A percentile compares a stretch with the other conserved stretches of the same genome.
These are phyloP conservation scores for Irpex sp. DNA, from an alignment of 1,284 basidiomycete species.

Conservation along the genomic window DNA sequence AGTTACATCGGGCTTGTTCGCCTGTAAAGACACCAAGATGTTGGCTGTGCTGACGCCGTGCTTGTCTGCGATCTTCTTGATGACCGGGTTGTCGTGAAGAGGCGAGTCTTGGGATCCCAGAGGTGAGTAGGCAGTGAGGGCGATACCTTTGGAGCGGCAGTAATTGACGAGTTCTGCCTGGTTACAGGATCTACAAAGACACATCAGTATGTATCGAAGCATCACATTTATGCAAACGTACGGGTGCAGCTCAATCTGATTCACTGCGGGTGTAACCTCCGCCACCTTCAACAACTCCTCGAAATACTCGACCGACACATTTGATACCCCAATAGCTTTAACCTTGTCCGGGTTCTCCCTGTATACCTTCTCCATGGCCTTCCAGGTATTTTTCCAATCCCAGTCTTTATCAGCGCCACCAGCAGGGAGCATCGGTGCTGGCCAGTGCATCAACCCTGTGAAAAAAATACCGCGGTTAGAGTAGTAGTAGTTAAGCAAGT, in stretches of 20 bases:
- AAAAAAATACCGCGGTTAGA: neutral
- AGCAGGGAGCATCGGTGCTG: conserved; percentile 50
- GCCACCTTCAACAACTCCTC: conserved; percentile 55
- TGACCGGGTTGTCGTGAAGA: conserved; percentile 56
- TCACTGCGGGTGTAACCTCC: conserved; percentile 73
- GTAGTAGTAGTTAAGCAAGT: too few relatives aligned
- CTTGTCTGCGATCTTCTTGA: conserved; percentile 52
- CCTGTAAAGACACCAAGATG: conserved; percentile 62
- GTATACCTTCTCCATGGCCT: conserved; percentile 68
- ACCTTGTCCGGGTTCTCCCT: conserved; percentile 63
- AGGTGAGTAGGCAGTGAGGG: conserved; percentile 73
- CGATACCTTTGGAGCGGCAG: conserved; percentile 60
- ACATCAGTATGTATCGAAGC: neutral
- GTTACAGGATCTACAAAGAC: conserved; percentile 45
- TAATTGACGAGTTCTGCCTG: conserved; percentile 62
- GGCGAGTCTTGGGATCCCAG: conserved; percentile 76
- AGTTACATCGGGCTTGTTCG: conserved; percentile 53
- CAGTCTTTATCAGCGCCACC: conserved; percentile 47
- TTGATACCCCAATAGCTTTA: conserved; percentile 76
- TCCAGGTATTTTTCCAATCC: conserved; percentile 79
- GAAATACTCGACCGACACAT: conserved; percentile 62
- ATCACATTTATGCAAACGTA: conserved; percentile 29
- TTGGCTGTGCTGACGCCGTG: conserved; percentile 53
- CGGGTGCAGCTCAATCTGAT: conserved; percentile 81
- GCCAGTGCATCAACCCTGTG: conserved; percentile 80